Conservation (phyloP, 352 stramenopile species). For the Elongisporangium anandrum region DNA sequence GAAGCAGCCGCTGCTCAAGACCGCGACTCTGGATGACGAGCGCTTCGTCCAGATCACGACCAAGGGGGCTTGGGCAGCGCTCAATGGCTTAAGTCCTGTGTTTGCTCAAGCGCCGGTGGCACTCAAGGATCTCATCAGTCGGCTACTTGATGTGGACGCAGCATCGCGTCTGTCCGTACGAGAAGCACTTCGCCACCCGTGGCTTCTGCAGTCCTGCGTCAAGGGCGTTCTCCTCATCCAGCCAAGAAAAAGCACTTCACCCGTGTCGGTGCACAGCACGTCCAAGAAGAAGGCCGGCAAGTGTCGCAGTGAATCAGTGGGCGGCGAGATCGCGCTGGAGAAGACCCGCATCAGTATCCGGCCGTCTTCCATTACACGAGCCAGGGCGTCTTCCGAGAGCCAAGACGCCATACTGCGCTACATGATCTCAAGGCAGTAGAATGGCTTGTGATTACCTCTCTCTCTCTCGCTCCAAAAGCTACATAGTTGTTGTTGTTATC, state of each 20-base stretch:
- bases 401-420: background rate
- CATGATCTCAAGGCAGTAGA: background rate
- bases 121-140: slow-evolving; percentile 38
- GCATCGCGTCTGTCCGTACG: slow-evolving; percentile 39
- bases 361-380: background rate
- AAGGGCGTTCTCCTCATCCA: background rate
- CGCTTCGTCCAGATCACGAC: slow-evolving; percentile 23
- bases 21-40: slow-evolving; percentile 36
- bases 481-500: background rate
- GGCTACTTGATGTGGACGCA: slow-evolving; percentile 46
- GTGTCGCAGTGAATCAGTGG: slow-evolving; percentile 14
- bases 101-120: slow-evolving; percentile 18
- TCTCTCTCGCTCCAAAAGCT: background rate
- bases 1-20: slow-evolving; percentile 50
- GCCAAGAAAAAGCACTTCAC: slow-evolving; percentile 6
- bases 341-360: slow-evolving; percentile 48
- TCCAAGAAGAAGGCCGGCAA: slow-evolving; percentile 24
- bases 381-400: background rate
- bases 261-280: slow-evolving; percentile 9
- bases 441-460: background rate
- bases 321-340: slow-evolving; percentile 60
- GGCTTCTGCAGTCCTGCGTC: slow-evolving; percentile 20
- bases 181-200: slow-evolving; percentile 51
- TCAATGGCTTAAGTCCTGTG: background rate
- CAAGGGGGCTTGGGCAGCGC: background rate